phyloP scores from a whole-genome alignment of 306 rosid species.

The Lathyrus tuberosus region DNA sequence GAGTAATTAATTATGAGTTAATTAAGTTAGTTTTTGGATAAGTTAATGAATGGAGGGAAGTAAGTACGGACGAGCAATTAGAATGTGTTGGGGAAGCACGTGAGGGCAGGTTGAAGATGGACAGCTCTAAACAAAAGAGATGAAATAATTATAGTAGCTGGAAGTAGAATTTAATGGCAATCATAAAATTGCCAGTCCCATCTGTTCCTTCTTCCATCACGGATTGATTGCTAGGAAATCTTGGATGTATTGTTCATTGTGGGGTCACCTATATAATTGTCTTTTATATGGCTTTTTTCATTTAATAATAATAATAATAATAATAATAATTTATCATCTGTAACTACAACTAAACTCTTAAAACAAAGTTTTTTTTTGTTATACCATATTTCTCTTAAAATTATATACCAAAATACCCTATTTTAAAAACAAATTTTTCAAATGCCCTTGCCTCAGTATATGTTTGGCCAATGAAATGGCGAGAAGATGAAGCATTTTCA shows the following conservation, averaged over 20 bases:
- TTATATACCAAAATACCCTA: no score
- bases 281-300: constrained; percentile 50
- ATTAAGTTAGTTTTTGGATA: neutral
- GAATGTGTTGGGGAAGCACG: constrained; percentile 46
- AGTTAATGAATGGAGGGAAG: constrained; percentile 20
- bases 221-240: constrained; percentile 48
- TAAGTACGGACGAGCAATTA: neutral
- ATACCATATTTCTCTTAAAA: no score
- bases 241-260: constrained; percentile 31
- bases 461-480: no score
- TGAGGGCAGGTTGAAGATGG: constrained; percentile 48
- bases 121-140: constrained; percentile 37
- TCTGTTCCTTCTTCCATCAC: constrained; percentile 54
- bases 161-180: constrained; percentile 43
- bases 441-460: no score
- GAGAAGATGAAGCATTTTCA: no score
- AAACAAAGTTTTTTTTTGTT: no score
- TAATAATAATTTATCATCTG: no score
- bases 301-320: neutral
- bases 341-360: no score
- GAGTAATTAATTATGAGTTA: neutral
- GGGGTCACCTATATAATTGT: constrained; percentile 47
- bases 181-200: constrained; percentile 50
- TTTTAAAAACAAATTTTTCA: no score
- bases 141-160: constrained; percentile 42